Evolutionary conservation across 805 yeast species (phyloP), one percentile per base, ranked within the genome.

Genomic region (Komagataella pastoris): DNA sequence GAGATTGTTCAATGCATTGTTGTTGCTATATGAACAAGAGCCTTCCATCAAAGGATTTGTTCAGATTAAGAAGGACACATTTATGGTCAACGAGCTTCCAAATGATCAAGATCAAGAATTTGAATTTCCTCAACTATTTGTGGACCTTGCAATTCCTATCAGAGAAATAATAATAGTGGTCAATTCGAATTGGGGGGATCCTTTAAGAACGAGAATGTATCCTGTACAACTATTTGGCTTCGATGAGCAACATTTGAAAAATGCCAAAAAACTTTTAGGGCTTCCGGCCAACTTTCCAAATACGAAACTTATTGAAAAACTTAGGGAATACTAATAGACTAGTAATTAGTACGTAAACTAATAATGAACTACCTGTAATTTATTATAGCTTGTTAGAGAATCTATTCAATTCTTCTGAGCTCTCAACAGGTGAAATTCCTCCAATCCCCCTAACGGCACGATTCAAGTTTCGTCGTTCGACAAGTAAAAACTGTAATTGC

Each of bases 401-500:
- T 21, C 48, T 19, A 18, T 17, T 36, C 17, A 23, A 23, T 2
- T 36, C 48, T 47, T 24, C 17, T 4, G 30, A 23, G 12, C n/a
- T 36, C 14, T 17, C 30, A 14, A 7, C 48, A 10, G 36, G 40
- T 47, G 47, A 17, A 19, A 44, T 19, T 7, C 21, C 47, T 44
- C 21, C 47, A 6, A 44, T n/a, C 3, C 48, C 17, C 24, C 17
- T 43, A 47, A 23, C 30, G n/a, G 24, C 47, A 12, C 12, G 19
- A 19, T 55, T 55, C 46, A 55, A 54, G 43, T 73, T 58, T 47
- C 74, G 66, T 53, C 76, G 65, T 18, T 71, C 69, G 53, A 75
- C 67, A 50, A 75, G 53, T 55, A 76, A 62, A 54, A 72, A 76
- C 54, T 76, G 81, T 40, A 77, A 61, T 56, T 77, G 81, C 54